Evolutionary conservation across 148 eudicot genomes (phyloP).

Genomic region (Dysphania ambrosioides): DNA sequence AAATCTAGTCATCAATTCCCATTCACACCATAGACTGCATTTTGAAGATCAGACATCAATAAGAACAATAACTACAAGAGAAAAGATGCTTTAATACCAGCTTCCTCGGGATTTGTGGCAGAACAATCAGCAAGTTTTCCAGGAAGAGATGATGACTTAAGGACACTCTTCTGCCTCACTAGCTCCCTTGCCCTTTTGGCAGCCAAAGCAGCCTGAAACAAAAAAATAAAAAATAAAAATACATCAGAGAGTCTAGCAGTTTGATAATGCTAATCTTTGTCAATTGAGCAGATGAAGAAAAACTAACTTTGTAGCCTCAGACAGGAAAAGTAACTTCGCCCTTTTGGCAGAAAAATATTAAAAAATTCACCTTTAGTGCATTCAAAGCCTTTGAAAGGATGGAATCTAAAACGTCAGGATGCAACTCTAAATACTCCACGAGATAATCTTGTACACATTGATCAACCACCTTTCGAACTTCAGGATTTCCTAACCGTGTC

Average conservation of each 20-base stretch:
- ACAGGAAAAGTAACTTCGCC: background rate
- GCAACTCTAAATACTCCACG: slow-evolving; percentile 89
- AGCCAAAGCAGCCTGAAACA: slow-evolving; percentile 82
- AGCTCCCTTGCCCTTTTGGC: slow-evolving; percentile 96
- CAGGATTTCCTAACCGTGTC: slow-evolving; percentile 97
- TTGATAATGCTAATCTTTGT: slow-evolving; percentile 2
- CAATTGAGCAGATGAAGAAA: background rate
- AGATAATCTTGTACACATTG: slow-evolving; percentile 88
- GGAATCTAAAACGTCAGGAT: slow-evolving; percentile 86
- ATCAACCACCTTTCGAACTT: slow-evolving; percentile 88
- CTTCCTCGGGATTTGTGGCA: slow-evolving; percentile 82
- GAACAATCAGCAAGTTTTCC: slow-evolving; percentile 99
- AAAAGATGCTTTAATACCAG: slow-evolving; percentile 44
- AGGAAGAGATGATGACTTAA: slow-evolving; percentile 91
- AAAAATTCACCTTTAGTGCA: slow-evolving; percentile 69
- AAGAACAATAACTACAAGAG: background rate
- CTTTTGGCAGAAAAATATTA: background rate
- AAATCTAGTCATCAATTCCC: background rate
- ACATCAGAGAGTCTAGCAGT: background rate
- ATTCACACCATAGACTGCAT: background rate
- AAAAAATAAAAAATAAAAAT: no score
- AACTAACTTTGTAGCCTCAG: background rate
- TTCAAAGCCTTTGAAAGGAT: slow-evolving; percentile 86
- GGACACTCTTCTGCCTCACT: slow-evolving; percentile 81
- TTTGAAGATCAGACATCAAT: background rate